These are phyloP conservation scores for Hypoxylon sp. DNA, from an alignment of 2,329 filamentous ascomycete species.

Conservation along the genomic window DNA sequence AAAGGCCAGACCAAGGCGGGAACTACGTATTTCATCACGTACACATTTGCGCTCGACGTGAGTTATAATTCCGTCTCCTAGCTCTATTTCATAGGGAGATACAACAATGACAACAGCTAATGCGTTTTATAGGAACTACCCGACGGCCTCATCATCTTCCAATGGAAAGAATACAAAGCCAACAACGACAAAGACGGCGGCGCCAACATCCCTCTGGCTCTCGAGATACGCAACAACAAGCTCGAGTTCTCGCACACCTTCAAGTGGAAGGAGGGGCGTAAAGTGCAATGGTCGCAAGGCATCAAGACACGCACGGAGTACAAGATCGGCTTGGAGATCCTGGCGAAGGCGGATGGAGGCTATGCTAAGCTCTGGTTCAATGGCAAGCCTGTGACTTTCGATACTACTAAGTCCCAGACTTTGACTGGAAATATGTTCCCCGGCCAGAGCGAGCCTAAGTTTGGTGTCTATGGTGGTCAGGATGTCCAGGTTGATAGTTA, in stretches of 20 bases:
- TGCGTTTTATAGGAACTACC: slow-evolving; percentile 22
- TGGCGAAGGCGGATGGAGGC: slow-evolving; percentile 31
- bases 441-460: slow-evolving; percentile 38
- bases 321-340: slow-evolving; percentile 38
- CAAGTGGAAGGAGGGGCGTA: slow-evolving; percentile 15
- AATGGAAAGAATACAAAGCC: slow-evolving; percentile 41
- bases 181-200: slow-evolving; percentile 31
- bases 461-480: slow-evolving; percentile 40
- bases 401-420: slow-evolving; percentile 28
- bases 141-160: slow-evolving; percentile 38
- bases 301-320: slow-evolving; percentile 28
- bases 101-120: not conserved
- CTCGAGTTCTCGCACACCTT: slow-evolving; percentile 31
- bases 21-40: slow-evolving; percentile 41
- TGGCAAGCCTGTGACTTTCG: slow-evolving; percentile 39
- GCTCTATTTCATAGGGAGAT: not conserved
- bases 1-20: slow-evolving; percentile 35
- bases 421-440: slow-evolving; percentile 38
- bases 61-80: not conserved
- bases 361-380: slow-evolving; percentile 38
- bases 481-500: slow-evolving; percentile 31
- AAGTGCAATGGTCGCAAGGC: slow-evolving; percentile 32
- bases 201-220: slow-evolving; percentile 38
- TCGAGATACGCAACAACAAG: slow-evolving; percentile 31
- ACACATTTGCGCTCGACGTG: slow-evolving; percentile 38